Conservation (phyloP, 192 early-diverging fungal genomes). For the Rhizophlyctis rosea region DNA sequence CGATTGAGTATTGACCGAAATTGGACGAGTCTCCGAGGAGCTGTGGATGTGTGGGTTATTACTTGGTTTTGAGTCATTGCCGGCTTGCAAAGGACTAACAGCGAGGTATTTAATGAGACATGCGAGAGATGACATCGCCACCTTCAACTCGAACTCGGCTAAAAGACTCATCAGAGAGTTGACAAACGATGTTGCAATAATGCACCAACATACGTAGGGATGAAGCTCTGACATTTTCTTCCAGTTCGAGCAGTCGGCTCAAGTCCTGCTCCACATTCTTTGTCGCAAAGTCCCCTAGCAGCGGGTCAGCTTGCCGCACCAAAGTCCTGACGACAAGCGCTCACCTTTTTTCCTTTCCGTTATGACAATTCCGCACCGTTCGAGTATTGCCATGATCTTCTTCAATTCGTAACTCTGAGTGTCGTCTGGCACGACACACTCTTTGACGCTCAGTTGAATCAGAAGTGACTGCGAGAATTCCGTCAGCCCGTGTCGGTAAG, state of each 20-base stretch:
- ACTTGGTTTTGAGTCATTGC: conserved; percentile 11
- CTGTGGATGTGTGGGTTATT: conserved; percentile 34
- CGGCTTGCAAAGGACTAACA: conserved; percentile 31
- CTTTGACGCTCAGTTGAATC: conserved; percentile 92
- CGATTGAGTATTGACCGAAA: conserved; percentile 71
- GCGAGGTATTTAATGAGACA: conserved; percentile 71
- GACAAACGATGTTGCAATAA: not conserved
- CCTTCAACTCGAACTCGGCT: conserved; percentile 72
- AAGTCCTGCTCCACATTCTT: conserved; percentile 87
- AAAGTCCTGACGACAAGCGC: no score
- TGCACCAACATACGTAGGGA: conserved; percentile 56
- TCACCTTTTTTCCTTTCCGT: conserved; percentile 65
- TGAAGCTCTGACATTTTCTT: conserved; percentile 60
- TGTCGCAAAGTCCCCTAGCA: conserved; percentile 58
- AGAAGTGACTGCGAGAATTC: conserved; percentile 59
- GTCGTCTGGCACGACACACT: conserved; percentile 72
- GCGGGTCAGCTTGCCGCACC: conserved; percentile 1
- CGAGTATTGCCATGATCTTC: conserved; percentile 68
- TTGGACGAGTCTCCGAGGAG: conserved; percentile 75
- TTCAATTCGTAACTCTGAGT: conserved; percentile 62
- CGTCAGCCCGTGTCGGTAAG: not conserved
- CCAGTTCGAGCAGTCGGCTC: conserved; percentile 71
- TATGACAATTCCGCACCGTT: conserved; percentile 72
- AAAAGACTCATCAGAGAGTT: not conserved
- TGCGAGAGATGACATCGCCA: conserved; percentile 66